Conservation (phyloP, 1,284 basidiomycete genomes). For the Ustilago curta region DNA sequence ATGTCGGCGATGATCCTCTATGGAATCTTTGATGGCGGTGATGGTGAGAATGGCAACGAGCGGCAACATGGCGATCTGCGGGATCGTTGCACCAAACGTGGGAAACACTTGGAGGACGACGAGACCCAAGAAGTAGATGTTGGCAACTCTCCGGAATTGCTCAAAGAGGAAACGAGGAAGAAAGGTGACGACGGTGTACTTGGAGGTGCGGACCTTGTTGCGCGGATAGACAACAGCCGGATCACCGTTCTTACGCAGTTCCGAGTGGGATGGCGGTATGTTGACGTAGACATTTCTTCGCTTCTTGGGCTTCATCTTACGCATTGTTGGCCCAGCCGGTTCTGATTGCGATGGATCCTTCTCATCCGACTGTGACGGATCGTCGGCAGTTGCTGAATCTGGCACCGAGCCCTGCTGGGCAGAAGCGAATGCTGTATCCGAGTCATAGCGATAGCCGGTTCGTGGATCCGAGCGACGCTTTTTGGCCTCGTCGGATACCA, state of each 20-base stretch:
- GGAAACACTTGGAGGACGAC: conserved; percentile 90
- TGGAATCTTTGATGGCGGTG: conserved; percentile 92
- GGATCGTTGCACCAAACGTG: conserved; percentile 87
- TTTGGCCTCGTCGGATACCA: conserved; percentile 43
- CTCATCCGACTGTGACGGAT: conserved; percentile 29
- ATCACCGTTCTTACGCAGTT: conserved; percentile 80
- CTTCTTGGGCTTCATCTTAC: conserved; percentile 56
- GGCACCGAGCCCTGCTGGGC: conserved; percentile 56
- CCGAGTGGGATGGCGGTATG: conserved; percentile 72
- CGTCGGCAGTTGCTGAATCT: conserved; percentile 35
- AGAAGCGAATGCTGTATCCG: conserved; percentile 56
- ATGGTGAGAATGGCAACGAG: conserved; percentile 87
- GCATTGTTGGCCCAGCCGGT: conserved; percentile 44
- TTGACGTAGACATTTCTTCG: conserved; percentile 66
- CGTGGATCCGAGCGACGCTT: conserved; percentile 40
- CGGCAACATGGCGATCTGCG: conserved; percentile 86
- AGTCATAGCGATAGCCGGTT: conserved; percentile 33
- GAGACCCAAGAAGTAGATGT: conserved; percentile 88
- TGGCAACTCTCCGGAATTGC: conserved; percentile 78
- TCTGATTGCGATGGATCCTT: conserved; percentile 12
- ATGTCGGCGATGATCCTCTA: conserved; percentile 92
- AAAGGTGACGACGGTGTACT: conserved; percentile 92
- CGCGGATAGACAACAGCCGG: conserved; percentile 82
- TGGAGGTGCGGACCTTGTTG: conserved; percentile 94
- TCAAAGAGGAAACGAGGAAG: conserved; percentile 74